phyloP scores from a whole-genome alignment of 1,284 basidiomycete genomes.

The Cryptococcus sp. region DNA sequence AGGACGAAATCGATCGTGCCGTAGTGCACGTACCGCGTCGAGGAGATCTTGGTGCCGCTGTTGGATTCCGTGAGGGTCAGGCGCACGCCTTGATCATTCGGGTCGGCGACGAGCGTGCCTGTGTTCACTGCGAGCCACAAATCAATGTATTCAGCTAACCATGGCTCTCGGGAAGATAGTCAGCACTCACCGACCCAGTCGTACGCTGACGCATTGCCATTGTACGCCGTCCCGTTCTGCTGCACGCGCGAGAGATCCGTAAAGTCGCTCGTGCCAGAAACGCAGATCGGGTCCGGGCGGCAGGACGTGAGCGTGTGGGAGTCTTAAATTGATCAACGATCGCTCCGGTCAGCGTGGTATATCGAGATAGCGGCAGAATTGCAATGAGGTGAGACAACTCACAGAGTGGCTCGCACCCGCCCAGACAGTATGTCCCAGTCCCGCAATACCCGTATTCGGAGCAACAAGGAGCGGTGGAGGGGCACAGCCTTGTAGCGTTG shows the following conservation, averaged over 20 bases:
- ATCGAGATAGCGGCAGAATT: not conserved
- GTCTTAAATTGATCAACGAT: constrained; percentile 14
- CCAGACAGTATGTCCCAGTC: constrained; percentile 66
- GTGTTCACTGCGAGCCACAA: constrained; percentile 61
- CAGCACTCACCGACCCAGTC: constrained; percentile 46
- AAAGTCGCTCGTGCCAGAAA: constrained; percentile 66
- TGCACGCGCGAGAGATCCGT: constrained; percentile 67
- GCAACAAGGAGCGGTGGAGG: constrained; percentile 67
- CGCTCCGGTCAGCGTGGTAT: not conserved
- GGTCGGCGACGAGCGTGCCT: constrained; percentile 65
- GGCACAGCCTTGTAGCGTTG: constrained; percentile 55
- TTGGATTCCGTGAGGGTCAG: constrained; percentile 67
- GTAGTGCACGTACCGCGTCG: constrained; percentile 78
- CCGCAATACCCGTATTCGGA: constrained; percentile 77
- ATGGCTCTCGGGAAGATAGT: not conserved
- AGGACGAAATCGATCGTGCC: constrained; percentile 71
- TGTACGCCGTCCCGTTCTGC: constrained; percentile 60
- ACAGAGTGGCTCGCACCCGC: constrained; percentile 75
- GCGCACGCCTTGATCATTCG: constrained; percentile 60
- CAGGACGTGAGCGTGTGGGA: constrained; percentile 69
- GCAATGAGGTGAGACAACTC: constrained; percentile 4
- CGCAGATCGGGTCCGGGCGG: constrained; percentile 69
- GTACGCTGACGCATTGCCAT: constrained; percentile 71
- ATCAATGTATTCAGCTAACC: not conserved
- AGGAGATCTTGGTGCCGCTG: constrained; percentile 71